These are phyloP conservation scores for Agastache rugosa DNA, from an alignment of 257 asterid species.

Conservation along the genomic window DNA sequence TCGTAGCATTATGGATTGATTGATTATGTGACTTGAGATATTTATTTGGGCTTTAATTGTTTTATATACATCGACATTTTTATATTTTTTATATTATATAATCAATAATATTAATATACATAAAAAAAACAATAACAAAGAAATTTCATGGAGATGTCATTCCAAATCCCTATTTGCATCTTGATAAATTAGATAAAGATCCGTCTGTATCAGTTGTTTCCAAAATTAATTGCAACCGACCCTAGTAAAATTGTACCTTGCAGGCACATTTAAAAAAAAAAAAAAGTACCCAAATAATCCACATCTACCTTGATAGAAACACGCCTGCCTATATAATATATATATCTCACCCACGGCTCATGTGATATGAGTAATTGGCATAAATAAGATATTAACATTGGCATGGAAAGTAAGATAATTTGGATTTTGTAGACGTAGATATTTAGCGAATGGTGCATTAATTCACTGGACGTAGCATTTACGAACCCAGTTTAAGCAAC, in stretches of 20 bases:
- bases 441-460: background rate
- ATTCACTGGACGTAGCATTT: too few relatives aligned
- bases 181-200: background rate
- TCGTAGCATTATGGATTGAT: too few relatives aligned
- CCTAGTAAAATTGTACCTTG: background rate
- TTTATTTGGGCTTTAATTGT: background rate
- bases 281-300: slow-evolving; percentile 12
- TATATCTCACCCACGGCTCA: background rate
- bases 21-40: too few relatives aligned
- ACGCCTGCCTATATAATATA: background rate
- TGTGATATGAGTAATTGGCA: background rate
- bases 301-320: background rate
- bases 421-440: background rate
- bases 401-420: background rate
- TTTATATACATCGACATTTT: too few relatives aligned
- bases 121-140: background rate
- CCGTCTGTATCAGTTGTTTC: background rate
- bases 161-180: background rate
- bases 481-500: background rate
- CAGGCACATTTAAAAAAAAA: background rate
- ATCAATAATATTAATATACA: background rate
- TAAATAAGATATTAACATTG: background rate
- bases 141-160: background rate
- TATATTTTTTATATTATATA: background rate
- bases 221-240: slow-evolving; percentile 18